phyloP scores from a whole-genome alignment of 768 basidiomycete genomes.

The Mycena sanguinolenta region DNA sequence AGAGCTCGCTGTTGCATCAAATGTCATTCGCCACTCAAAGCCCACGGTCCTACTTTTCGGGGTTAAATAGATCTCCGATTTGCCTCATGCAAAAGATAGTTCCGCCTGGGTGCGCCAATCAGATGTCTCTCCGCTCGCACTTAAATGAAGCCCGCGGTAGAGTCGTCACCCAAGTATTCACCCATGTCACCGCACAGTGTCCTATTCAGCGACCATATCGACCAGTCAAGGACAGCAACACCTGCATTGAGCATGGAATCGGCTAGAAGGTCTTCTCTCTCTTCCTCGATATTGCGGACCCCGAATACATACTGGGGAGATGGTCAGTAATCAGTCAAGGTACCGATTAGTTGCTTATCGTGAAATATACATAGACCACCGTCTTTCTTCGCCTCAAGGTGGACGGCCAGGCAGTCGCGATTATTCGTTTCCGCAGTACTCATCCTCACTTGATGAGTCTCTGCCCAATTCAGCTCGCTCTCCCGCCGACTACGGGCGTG shows the following conservation, averaged over 20 bases:
- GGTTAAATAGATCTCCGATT: slow-evolving; percentile 20
- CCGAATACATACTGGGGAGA: slow-evolving; percentile 7
- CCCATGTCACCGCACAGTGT: slow-evolving; percentile 29
- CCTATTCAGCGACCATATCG: slow-evolving; percentile 7
- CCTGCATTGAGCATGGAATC: neutral
- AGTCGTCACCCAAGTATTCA: slow-evolving; percentile 7
- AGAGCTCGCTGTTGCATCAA: slow-evolving; percentile 5
- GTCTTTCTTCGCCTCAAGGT: neutral
- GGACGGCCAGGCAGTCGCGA: neutral
- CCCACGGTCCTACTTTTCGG: neutral
- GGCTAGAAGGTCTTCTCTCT: neutral
- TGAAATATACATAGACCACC: neutral
- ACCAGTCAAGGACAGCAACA: neutral
- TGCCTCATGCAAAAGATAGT: slow-evolving; percentile 15
- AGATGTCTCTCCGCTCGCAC: slow-evolving; percentile 13
- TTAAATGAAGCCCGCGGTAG: slow-evolving; percentile 4
- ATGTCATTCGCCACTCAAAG: slow-evolving; percentile 6
- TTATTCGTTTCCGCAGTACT: slow-evolving; percentile 2
- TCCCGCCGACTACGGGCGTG: slow-evolving; percentile 1
- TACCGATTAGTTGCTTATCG: neutral
- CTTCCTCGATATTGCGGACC: neutral
- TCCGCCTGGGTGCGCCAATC: slow-evolving; percentile 14
- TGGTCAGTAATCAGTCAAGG: neutral
- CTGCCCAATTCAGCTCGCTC: neutral
- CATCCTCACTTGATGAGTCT: neutral